Evolutionary conservation across 2,329 filamentous ascomycete species (phyloP), one percentile per base, ranked within the genome.

Genomic region (Cercospora berteroae): DNA sequence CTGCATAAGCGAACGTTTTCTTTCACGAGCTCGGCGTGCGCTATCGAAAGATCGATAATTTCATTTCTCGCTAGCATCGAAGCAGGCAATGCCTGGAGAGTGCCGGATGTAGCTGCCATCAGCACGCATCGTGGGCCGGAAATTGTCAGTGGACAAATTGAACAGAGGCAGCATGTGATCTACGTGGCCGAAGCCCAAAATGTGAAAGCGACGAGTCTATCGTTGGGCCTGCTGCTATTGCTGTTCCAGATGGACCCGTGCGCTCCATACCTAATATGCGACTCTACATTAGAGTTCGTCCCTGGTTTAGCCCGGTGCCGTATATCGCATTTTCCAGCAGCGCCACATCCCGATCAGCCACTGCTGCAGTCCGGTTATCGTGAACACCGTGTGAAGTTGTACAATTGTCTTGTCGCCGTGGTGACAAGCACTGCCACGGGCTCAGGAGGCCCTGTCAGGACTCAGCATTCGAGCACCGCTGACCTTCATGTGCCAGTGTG

Each of bases 81-180:
- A 66, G 58, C 64, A 62, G 64, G 64, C 64, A 61, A 56, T 62
- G 64, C 64, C 58, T 62, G 58, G 58, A 60, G 58, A 60, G 12
- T 13, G 33, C 25, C 29, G 20, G 13, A n/a, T 23, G 20, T 5
- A 48, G 58, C 58, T 48, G 58, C 58, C 18, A 44, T 60, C 39
- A 42, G 58, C 58, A 42, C 39, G 42, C 20, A 60, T 57, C 52
- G 29, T 18, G 20, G 16, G 33, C 58, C 58, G 58, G 36, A 42
- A n/a, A 60, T 44, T 42, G 58, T 25, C 31, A 25, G 58, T 23
- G 20, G 44, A 50, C 44, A 50, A 23, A 50, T 50, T 5, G 12
- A 50, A 23, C 44, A 23, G 44, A 23, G 18, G 18, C 20, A 23
- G 18, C 10, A 8, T 20, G 18, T 23, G 44, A 23, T 12, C 13